These are phyloP conservation scores for Yamadazyma kitorensis DNA, from an alignment of 805 yeast genomes.

Conservation along the genomic window DNA sequence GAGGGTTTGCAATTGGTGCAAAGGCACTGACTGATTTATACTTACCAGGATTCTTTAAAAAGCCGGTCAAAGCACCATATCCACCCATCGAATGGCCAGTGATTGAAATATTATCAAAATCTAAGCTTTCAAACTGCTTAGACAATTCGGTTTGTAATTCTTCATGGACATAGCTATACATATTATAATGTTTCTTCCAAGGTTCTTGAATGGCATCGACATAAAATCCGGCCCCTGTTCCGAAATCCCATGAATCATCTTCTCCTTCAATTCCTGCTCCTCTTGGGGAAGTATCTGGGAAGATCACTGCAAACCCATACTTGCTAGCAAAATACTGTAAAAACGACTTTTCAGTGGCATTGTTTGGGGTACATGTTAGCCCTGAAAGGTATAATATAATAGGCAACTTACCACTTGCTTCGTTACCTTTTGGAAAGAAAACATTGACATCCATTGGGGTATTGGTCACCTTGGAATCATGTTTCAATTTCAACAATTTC, in stretches of 20 bases:
- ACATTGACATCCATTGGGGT: slow-evolving; percentile 84
- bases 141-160: slow-evolving; percentile 64
- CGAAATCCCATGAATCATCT: slow-evolving; percentile 84
- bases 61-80: slow-evolving; percentile 76
- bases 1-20: slow-evolving; percentile 85
- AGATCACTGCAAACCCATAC: slow-evolving; percentile 82
- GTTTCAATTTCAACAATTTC: slow-evolving; percentile 68
- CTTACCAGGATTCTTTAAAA: slow-evolving; percentile 63
- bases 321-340: slow-evolving; percentile 77
- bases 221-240: slow-evolving; percentile 94
- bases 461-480: slow-evolving; percentile 60
- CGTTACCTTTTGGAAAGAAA: slow-evolving; percentile 54
- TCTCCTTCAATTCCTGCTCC: slow-evolving; percentile 78
- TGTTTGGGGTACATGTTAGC: slow-evolving; percentile 88
- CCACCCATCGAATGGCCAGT: slow-evolving; percentile 99
- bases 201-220: slow-evolving; percentile 77
- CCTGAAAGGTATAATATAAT: slow-evolving; percentile 82
- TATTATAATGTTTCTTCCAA: slow-evolving; percentile 70
- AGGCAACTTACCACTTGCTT: slow-evolving; percentile 49
- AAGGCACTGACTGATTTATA: slow-evolving; percentile 85
- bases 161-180: slow-evolving; percentile 78
- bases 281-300: slow-evolving; percentile 97
- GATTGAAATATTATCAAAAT: slow-evolving; percentile 64
- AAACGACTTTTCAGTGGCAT: slow-evolving; percentile 90
- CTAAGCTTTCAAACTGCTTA: slow-evolving; percentile 45